These are phyloP conservation scores for Fragaria iinumae DNA, from an alignment of 306 rosid species.

Conservation along the genomic window DNA sequence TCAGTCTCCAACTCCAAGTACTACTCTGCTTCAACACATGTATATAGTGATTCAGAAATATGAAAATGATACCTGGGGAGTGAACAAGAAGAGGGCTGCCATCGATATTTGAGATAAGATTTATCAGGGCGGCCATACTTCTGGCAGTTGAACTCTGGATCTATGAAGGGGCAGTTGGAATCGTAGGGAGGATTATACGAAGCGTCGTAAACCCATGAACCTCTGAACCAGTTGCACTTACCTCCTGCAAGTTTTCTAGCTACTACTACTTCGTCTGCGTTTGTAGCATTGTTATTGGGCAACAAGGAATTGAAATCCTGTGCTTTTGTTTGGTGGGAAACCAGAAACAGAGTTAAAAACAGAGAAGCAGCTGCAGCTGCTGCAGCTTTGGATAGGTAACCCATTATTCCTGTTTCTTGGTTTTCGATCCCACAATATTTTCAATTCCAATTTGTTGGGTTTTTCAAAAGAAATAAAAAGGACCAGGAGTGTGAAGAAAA, in stretches of 20 bases:
- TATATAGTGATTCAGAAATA: neutral
- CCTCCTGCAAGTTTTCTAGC: slow-evolving; percentile 54
- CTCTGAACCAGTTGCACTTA: slow-evolving; percentile 62
- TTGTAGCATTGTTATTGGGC: neutral
- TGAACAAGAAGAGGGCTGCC: slow-evolving; percentile 75
- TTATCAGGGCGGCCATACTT: slow-evolving; percentile 71
- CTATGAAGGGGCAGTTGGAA: slow-evolving; percentile 76
- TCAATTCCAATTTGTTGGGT: neutral
- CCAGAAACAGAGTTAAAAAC: slow-evolving; percentile 40
- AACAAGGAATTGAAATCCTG: slow-evolving; percentile 18
- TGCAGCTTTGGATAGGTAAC: slow-evolving; percentile 31
- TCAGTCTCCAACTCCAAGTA: neutral
- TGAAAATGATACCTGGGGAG: slow-evolving; percentile 56
- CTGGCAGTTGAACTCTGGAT: slow-evolving; percentile 85
- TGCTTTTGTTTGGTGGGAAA: slow-evolving; percentile 49
- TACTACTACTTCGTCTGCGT: neutral
- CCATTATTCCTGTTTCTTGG: slow-evolving; percentile 55
- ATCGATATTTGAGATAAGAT: slow-evolving; percentile 64
- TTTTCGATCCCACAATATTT: slow-evolving; percentile 35
- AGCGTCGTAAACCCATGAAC: slow-evolving; percentile 74
- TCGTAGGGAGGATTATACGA: slow-evolving; percentile 66
- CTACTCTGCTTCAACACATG: neutral
- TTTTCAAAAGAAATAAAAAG: slow-evolving; percentile 31
- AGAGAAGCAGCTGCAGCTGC: slow-evolving; percentile 11
- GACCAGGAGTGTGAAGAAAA: slow-evolving; percentile 36